Evolutionary conservation across 73 alveolate species (phyloP), one percentile per base, ranked within the genome.

Genomic region (Loxodes magnus): DNA sequence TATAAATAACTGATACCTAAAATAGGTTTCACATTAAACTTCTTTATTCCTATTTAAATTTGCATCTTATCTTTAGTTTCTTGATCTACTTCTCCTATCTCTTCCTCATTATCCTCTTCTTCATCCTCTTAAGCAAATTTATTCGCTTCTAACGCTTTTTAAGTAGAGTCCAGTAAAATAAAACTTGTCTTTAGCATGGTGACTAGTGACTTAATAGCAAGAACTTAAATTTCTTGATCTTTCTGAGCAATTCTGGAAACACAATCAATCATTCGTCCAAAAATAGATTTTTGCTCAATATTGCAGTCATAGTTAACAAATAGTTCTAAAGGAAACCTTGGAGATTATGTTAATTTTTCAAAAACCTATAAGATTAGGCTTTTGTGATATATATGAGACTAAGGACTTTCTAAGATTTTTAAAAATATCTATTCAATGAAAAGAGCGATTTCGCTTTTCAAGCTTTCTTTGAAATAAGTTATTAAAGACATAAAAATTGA

Each of bases 1-100:
- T 69, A 67, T 5, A 93, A 64, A 50, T 78, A 92, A 15, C 76
- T 75, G 1, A 93, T 74, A 12, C 99, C 97, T 34, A 70, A 71
- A 70, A 86, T 88, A 25, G 94, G 93, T 55, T 93, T 93, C 56
- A 73, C 38, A 63, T 93, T 93, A 68, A 93, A 93, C 69, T 93
- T 85, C 20, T 71, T 34, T 3, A 91, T 87, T 21, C 97, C 99
- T 46, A 65, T 88, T 51, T 67, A 65, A 41, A 83, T 43, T 30
- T 92, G 93, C 34, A 55, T 57, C 51, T 83, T 83, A 38, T 58
- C 60, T 28, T 36, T 42, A 39, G 81, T 69, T 30, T 67, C 51
- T 43, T 43, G 36, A 17, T 70, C 84, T 0, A 71, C 30, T 39
- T 48, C 16, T 41, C 31, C 14, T 5, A 35, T 30, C 14, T 46